phyloP scores from a whole-genome alignment of 176 grass and related monocot genomes.

The Calamus simplicifolius region DNA sequence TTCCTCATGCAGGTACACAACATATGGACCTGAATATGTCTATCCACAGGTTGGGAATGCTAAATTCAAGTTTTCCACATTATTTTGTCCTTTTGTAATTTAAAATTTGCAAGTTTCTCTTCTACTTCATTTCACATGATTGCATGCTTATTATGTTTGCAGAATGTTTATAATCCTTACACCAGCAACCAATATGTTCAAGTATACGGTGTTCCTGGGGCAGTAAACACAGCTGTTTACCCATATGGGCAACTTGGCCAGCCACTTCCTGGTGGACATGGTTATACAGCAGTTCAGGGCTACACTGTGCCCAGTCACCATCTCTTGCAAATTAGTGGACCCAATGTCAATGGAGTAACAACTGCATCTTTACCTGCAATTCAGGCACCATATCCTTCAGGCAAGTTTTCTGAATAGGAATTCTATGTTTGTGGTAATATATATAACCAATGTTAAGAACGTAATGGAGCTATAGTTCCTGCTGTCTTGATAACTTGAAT shows the following conservation, averaged over 20 bases:
- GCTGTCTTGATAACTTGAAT: too few relatives aligned
- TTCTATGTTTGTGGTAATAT: constrained; percentile 1
- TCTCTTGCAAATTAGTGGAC: constrained; percentile 37
- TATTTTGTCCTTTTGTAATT: background rate
- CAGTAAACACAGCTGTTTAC: constrained; percentile 40
- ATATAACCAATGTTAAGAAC: background rate
- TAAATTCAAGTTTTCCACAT: background rate
- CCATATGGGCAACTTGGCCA: constrained; percentile 66
- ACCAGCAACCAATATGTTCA: constrained; percentile 55
- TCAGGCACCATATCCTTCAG: constrained; percentile 55
- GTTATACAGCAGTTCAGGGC: constrained; percentile 39
- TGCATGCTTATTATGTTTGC: constrained; percentile 44
- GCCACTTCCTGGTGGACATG: constrained; percentile 31
- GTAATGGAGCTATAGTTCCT: background rate
- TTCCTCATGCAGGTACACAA: constrained; percentile 44
- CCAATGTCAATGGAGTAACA: constrained; percentile 39
- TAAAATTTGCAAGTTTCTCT: background rate
- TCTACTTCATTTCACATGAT: constrained; percentile 30
- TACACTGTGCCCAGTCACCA: constrained; percentile 42
- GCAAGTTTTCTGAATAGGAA: constrained; percentile 23
- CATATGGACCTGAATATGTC: constrained; percentile 60
- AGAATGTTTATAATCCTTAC: constrained; percentile 71
- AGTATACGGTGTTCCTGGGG: constrained; percentile 46
- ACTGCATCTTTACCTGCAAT: constrained; percentile 19
- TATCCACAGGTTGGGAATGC: constrained; percentile 62